Percentiles rank a stretch among this genome's conserved stretches.
These are phyloP conservation scores for Gamsiella multidivaricata DNA, from an alignment of 192 early-diverging fungal genomes.

Conservation along the genomic window DNA sequence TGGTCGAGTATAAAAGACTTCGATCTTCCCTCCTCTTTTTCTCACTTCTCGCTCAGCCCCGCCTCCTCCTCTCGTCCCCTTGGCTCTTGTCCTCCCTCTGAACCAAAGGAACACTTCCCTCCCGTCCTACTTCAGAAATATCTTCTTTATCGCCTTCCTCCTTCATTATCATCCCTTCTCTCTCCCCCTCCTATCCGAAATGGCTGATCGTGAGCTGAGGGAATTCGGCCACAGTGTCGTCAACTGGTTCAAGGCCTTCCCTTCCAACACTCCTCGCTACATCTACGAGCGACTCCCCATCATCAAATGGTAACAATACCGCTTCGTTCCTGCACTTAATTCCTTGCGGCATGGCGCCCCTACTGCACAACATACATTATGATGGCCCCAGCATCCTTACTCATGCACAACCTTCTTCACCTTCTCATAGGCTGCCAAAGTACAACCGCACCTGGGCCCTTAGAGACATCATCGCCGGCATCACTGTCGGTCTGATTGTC, in stretches of 20 bases:
- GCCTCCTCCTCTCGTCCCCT: neutral
- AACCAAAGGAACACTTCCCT: neutral
- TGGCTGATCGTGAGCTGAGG: slow-evolving; percentile 46
- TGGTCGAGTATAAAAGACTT: slow-evolving; percentile 20
- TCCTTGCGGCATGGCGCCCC: neutral
- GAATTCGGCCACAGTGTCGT: slow-evolving; percentile 22
- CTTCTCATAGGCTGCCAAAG: slow-evolving; percentile 37
- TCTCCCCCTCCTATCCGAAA: neutral
- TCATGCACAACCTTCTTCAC: neutral
- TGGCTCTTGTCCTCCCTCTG: neutral
- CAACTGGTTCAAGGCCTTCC: slow-evolving; percentile 48
- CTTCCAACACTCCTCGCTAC: slow-evolving; percentile 38
- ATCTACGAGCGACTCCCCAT: slow-evolving; percentile 47
- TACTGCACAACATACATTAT: neutral
- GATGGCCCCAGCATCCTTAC: neutral
- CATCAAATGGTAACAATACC: slow-evolving; percentile 42
- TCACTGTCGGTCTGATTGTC: slow-evolving; percentile 81
- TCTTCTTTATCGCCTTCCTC: neutral
- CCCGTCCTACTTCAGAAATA: neutral
- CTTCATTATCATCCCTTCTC: neutral
- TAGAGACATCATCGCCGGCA: slow-evolving; percentile 72
- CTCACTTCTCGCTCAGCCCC: slow-evolving; percentile 18
- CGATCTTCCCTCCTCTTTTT: neutral
- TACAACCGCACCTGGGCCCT: slow-evolving; percentile 60
- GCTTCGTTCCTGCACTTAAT: neutral